A percentile compares a stretch with the other conserved stretches of the same genome.
These are phyloP conservation scores for Ustilago shanxiensis DNA, from an alignment of 1,284 basidiomycete species.

Conservation along the genomic window DNA sequence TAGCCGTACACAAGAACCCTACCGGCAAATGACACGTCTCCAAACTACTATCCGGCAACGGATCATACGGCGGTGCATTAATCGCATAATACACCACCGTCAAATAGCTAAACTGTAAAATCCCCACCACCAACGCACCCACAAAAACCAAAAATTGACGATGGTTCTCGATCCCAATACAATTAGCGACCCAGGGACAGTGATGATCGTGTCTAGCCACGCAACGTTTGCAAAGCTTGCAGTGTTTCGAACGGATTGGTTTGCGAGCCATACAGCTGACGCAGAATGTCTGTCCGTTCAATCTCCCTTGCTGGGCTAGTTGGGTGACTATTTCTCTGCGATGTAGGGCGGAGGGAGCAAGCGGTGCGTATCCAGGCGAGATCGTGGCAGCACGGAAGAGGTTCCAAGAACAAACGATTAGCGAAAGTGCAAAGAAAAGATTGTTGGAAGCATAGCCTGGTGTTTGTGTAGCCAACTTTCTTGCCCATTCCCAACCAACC, in stretches of 20 bases:
- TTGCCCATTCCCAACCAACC: constrained; percentile 85
- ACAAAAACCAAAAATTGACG: constrained; percentile 94
- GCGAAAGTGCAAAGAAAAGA: constrained; percentile 79
- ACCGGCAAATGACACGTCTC: constrained; percentile 77
- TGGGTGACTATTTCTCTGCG: constrained; percentile 51
- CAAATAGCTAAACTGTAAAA: constrained; percentile 84
- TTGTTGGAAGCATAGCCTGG: constrained; percentile 78
- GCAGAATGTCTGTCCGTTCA: constrained; percentile 97
- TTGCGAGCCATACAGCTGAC: constrained; percentile 93
- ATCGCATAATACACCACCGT: constrained; percentile 73
- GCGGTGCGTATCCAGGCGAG: constrained; percentile 90
- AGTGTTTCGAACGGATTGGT: constrained; percentile 94
- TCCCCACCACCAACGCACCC: constrained; percentile 82
- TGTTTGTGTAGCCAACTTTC: constrained; percentile 71
- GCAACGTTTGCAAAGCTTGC: constrained; percentile 89
- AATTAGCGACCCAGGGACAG: constrained; percentile 99
- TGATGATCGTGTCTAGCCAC: constrained; percentile 77
- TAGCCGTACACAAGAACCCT: constrained; percentile 76
- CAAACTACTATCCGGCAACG: constrained; percentile 47
- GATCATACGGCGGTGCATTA: constrained; percentile 51
- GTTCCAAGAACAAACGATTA: constrained; percentile 84
- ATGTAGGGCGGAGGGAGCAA: constrained; percentile 72
- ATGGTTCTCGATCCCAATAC: constrained; percentile 93
- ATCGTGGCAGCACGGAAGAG: constrained; percentile 89
- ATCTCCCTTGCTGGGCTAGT: constrained; percentile 83